Evolutionary conservation across 2,329 filamentous ascomycete species (phyloP).

Genomic region (Pseudocercospora macadamiae): DNA sequence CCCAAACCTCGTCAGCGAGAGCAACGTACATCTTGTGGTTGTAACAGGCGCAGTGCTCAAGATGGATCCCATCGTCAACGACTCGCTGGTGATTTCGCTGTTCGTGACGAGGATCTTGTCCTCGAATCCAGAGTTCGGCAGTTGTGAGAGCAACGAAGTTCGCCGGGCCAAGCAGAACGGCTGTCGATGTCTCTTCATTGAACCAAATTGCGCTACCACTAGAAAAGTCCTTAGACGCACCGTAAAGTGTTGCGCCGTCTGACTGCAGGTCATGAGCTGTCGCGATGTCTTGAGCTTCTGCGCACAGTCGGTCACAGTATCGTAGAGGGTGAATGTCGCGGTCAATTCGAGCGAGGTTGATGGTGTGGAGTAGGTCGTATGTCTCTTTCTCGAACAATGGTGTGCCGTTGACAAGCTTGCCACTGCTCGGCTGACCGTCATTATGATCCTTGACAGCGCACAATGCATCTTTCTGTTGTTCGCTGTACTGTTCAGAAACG

Average conservation of each 20-base stretch:
- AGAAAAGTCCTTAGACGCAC: not conserved
- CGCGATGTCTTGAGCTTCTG: constrained; percentile 9
- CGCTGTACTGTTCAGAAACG: not conserved
- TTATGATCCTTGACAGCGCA: constrained; percentile 3
- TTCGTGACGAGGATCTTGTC: not conserved
- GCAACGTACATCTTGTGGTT: constrained; percentile 16
- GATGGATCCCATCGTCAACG: not conserved
- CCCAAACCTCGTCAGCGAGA: constrained; percentile 17
- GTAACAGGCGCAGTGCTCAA: constrained; percentile 4
- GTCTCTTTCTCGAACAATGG: constrained; percentile 7
- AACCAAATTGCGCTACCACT: constrained; percentile 12
- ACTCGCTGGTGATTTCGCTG: constrained; percentile 5
- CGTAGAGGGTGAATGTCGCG: constrained; percentile 3
- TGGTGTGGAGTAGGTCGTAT: constrained; percentile 9
- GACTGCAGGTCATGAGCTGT: constrained; percentile 2
- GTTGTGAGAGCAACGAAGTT: constrained; percentile 10
- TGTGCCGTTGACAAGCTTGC: not conserved
- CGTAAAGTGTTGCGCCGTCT: not conserved
- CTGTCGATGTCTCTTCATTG: constrained; percentile 6
- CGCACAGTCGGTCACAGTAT: constrained; percentile 2
- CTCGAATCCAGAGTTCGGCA: constrained; percentile 13
- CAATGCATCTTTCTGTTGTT: constrained; percentile 1
- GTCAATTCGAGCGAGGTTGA: constrained; percentile 11
- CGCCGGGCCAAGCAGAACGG: constrained; percentile 15
- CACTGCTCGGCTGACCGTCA: not conserved